These are phyloP conservation scores for Cladorrhinum samala DNA, from an alignment of 495 filamentous ascomycete species.

Conservation along the genomic window DNA sequence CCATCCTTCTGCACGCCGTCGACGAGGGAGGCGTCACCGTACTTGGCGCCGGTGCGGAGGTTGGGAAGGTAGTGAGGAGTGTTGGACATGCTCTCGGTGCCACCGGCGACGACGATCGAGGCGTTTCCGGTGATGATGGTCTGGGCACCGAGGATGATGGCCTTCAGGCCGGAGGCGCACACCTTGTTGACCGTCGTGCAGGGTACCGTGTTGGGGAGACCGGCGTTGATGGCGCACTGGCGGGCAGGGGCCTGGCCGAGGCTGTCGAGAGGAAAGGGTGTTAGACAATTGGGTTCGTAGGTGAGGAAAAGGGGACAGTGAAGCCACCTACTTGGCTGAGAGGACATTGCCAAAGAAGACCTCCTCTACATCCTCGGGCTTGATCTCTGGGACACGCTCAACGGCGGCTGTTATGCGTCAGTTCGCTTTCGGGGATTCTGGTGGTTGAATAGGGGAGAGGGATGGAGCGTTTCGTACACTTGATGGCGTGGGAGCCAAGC, in stretches of 20 bases:
- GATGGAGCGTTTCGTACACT: constrained; percentile 49
- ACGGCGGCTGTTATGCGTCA: constrained; percentile 59
- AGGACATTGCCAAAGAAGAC: constrained; percentile 98
- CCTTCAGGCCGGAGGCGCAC: constrained; percentile 89
- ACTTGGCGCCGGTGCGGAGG: constrained; percentile 79
- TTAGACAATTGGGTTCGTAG: constrained; percentile 4
- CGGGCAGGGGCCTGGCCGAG: constrained; percentile 94
- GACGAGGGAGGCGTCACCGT: constrained; percentile 76
- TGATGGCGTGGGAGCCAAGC: constrained; percentile 86
- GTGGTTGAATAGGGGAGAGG: neutral
- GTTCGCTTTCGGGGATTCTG: constrained; percentile 17
- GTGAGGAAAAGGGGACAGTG: constrained; percentile 1
- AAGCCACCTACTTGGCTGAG: constrained; percentile 79
- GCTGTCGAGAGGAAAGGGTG: constrained; percentile 49
- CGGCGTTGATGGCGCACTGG: constrained; percentile 84
- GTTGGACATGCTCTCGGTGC: constrained; percentile 97
- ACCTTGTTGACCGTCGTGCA: constrained; percentile 98
- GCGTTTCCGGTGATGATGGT: constrained; percentile 94
- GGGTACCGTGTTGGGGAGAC: constrained; percentile 68
- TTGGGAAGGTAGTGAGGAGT: constrained; percentile 90
- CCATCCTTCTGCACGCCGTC: constrained; percentile 92
- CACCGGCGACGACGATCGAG: constrained; percentile 83
- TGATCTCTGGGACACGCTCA: constrained; percentile 75
- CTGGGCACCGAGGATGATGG: constrained; percentile 89
- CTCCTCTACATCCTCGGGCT: constrained; percentile 84